phyloP scores from a whole-genome alignment of 495 filamentous ascomycete genomes.

The Arthonia radiata region DNA sequence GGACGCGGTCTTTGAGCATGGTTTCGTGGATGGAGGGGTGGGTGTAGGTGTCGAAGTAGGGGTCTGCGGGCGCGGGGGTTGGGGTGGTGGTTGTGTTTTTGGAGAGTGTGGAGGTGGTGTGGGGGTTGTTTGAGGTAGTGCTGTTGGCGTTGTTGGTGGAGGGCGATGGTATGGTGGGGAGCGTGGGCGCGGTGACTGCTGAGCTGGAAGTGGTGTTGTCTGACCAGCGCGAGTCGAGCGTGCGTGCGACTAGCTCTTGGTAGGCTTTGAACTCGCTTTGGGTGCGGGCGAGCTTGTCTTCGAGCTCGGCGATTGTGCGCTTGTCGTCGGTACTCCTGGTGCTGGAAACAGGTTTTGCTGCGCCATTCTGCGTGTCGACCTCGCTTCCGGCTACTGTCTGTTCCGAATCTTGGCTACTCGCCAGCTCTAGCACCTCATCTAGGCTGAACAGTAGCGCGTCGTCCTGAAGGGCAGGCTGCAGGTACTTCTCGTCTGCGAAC shows the following conservation, averaged over 20 bases:
- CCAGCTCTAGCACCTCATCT: slow-evolving; percentile 38
- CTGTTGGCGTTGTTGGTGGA: slow-evolving; percentile 5
- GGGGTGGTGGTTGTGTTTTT: slow-evolving; percentile 11
- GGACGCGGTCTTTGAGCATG: slow-evolving; percentile 96
- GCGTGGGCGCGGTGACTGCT: too few relatives aligned
- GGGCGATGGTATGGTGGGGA: slow-evolving; percentile 13
- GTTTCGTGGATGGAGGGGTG: slow-evolving; percentile 62
- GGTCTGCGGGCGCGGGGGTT: slow-evolving; percentile 4
- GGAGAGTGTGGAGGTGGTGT: slow-evolving; percentile 49
- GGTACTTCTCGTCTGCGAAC: slow-evolving; percentile 48
- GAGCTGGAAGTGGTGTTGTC: too few relatives aligned
- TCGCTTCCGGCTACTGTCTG: too few relatives aligned
- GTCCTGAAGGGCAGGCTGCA: slow-evolving; percentile 72
- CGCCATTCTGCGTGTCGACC: too few relatives aligned
- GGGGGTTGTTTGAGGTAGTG: slow-evolving; percentile 50
- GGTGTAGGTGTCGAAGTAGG: slow-evolving; percentile 67
- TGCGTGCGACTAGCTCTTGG: slow-evolving; percentile 38
- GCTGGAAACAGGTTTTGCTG: too few relatives aligned
- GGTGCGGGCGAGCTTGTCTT: slow-evolving; percentile 38
- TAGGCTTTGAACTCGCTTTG: slow-evolving; percentile 50
- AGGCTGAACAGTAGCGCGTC: slow-evolving; percentile 66
- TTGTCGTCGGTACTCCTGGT: slow-evolving; percentile 21
- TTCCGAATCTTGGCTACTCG: too few relatives aligned
- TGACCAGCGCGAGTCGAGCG: slow-evolving; percentile 44
- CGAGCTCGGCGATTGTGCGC: slow-evolving; percentile 34